Base-by-base conservation (phyloP, 345 rosid genomes). In the Geranium rotundifolium region DNA sequence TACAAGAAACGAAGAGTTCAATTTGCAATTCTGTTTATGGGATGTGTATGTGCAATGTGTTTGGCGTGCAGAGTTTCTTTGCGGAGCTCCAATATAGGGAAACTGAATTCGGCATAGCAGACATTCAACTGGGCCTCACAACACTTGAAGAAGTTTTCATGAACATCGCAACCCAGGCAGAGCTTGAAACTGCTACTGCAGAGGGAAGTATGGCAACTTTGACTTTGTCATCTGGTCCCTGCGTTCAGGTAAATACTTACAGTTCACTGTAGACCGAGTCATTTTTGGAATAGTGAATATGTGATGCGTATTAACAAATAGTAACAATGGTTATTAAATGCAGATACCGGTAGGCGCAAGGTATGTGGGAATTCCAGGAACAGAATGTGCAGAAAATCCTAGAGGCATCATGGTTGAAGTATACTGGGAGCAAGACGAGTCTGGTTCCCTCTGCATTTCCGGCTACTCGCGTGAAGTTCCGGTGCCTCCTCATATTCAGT, bases 61-160 rank as follows among this genome's bases (percentile, higher is more conserved):
- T 34, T 34, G 52, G 12, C 52, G 16, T 23, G 27, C 77, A 87
- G 96, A 59, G 62, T 0, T 84, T 83, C 49, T 85, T 92, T 55
- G 75, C 64, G 67, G 98, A 87, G 79, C 88, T 87, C 29, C 83
- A 87, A 84, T 85, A 73, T 54, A 85, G 84, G 68, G 83, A 78
- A 70, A 17, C 29, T 4, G 91, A 85, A 61, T 83, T 87, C 54
- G 82, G 87, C 34, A 83, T 92, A 68, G 72, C 89, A n/a, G 96
- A 92, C 69, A 80, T 92, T 69, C 98, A 92, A 66, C 89, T 89
- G 20, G 87, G 96, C 59, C 92, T 92, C 6, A 70, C 98, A 19
- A 89, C 96, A 19, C 93, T 92, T 0, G 98, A 89, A 80, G 96
- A 92, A 77, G 96, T 92, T 60, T 92, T 89, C 87, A 76, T 92